Base-by-base conservation (phyloP, 2,329 filamentous ascomycete species). In the Colletotrichum filicis region DNA sequence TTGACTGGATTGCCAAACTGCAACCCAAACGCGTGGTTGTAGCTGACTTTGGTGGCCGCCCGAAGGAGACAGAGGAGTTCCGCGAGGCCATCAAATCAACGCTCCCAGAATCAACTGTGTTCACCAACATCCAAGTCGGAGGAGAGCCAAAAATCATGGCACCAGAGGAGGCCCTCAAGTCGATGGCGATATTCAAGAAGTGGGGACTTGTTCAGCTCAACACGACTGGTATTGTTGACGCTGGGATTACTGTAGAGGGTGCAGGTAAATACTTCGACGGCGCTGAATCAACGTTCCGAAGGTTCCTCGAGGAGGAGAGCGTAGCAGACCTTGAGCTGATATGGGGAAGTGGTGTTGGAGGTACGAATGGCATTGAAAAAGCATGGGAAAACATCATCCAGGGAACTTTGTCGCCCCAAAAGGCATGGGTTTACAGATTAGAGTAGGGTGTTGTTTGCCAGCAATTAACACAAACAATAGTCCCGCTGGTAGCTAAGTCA, bases 21-120 rank as follows among this genome's bases (percentile, higher is more conserved):
- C n/a, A 75, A 26, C 70, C 76, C 1, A 68, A 60, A 28, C 73
- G 75, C 3, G 52, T 78, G 30, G 74, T 78, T 12, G 58, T 78
- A 3, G 26, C 76, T 7, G 76, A 78, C 49, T 78, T 74, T 56
- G 77, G 77, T 19, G 77, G 71, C 0, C 68, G 73, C 0, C 46
- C 59, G 6, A 61, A 63, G 24, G 57, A 42, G 8, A 53, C 53
- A 1, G 70, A 68, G 19, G n/a, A 24, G 5, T 64, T 75, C 14
- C 65, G 32, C 5, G 59, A 73, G 22, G 52, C 62, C 28, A 19
- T 74, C 16, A 53, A 35, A 3, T 42, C 37, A 16, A n/a, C 37
- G 19, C 42, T 71, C 3, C 60, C 55, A 1, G 58, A 28, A 8
- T 37, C 49, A 2, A 57, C 66, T 6, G 19, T 24, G 5, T 28